A percentile compares a stretch with the other conserved stretches of the same genome.
Evolutionary conservation across 2,329 filamentous ascomycete genomes (phyloP).

Genomic region (Fusarium sublunatum): DNA sequence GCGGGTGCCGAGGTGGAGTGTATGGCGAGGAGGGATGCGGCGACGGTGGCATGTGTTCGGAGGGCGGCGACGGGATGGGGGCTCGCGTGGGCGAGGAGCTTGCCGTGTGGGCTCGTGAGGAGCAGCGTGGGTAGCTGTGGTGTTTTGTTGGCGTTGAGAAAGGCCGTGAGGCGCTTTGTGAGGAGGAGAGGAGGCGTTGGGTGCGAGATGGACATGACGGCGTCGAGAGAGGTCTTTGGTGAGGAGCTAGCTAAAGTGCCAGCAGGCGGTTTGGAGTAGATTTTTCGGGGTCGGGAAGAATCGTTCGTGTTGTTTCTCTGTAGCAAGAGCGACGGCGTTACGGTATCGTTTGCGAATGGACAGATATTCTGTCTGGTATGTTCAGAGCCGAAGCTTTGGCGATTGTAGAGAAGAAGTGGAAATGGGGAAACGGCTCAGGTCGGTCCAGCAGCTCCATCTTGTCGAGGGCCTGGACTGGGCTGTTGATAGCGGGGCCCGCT

Average conservation of each 20-base stretch:
- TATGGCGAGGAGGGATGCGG: slow-evolving; percentile 69
- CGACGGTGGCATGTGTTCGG: slow-evolving; percentile 72
- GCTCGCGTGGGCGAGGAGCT: slow-evolving; percentile 72
- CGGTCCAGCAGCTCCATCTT: slow-evolving; percentile 23
- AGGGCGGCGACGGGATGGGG: slow-evolving; percentile 66
- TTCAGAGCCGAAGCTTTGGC: slow-evolving; percentile 24
- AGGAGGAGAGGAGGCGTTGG: slow-evolving; percentile 70
- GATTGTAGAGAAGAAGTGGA: slow-evolving; percentile 18
- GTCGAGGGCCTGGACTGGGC: slow-evolving; percentile 6
- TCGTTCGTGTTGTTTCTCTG: neutral
- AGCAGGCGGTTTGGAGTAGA: neutral
- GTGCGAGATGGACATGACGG: slow-evolving; percentile 51
- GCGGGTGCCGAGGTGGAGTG: slow-evolving; percentile 61
- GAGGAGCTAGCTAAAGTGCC: neutral
- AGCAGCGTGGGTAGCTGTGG: slow-evolving; percentile 68
- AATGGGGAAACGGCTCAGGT: slow-evolving; percentile 39
- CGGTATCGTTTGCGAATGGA: neutral
- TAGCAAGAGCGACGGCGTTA: too few species aligned
- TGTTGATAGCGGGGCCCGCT: slow-evolving; percentile 29
- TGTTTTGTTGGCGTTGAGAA: slow-evolving; percentile 69
- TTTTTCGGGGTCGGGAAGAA: neutral
- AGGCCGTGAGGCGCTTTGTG: slow-evolving; percentile 71
- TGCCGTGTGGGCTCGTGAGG: slow-evolving; percentile 69
- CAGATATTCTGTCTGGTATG: slow-evolving; percentile 5
- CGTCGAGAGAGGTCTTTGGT: neutral